Conservation (phyloP, 2,329 filamentous ascomycete genomes). For the Gnomoniopsis sp. region DNA sequence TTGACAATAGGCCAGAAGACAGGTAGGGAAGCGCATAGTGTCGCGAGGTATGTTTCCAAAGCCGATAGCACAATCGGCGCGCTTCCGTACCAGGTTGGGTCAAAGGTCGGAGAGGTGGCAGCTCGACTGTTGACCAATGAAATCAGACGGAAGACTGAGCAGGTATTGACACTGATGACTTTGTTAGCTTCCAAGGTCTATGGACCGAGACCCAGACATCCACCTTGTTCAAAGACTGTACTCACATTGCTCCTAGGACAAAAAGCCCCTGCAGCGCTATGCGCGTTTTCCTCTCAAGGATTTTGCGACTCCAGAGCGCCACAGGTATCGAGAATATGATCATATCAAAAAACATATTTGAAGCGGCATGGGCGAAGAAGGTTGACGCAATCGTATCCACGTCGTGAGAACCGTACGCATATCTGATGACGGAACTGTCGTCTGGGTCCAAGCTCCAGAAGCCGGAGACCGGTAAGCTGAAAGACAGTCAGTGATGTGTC, state of each 20-base stretch:
- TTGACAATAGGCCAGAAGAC: conserved; percentile 22
- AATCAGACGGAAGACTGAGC: conserved; percentile 30
- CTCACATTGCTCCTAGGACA: conserved; percentile 30
- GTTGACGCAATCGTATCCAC: conserved; percentile 24
- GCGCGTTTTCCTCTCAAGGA: conserved; percentile 26
- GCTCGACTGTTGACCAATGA: conserved; percentile 27
- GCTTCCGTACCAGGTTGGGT: conserved; percentile 34
- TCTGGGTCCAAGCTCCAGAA: conserved; percentile 27
- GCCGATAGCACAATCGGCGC: conserved; percentile 30
- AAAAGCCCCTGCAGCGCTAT: conserved; percentile 28
- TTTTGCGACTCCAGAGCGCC: conserved; percentile 25
- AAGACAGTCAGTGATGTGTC: background rate
- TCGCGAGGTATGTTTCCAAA: conserved; percentile 28
- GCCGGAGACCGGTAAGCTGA: conserved; percentile 24
- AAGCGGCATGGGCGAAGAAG: conserved; percentile 27
- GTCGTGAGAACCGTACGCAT: conserved; percentile 29
- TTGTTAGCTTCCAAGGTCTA: no score
- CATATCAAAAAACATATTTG: conserved; percentile 31
- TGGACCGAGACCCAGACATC: background rate
- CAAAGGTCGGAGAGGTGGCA: conserved; percentile 30
- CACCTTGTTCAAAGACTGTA: background rate
- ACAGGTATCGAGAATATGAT: conserved; percentile 29
- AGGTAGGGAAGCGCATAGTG: conserved; percentile 10
- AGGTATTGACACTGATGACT: conserved; percentile 23
- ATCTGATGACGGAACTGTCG: conserved; percentile 15